Evolutionary conservation across 768 basidiomycete species (phyloP).

Genomic region (Porphyrellus cyaneotinctus): DNA sequence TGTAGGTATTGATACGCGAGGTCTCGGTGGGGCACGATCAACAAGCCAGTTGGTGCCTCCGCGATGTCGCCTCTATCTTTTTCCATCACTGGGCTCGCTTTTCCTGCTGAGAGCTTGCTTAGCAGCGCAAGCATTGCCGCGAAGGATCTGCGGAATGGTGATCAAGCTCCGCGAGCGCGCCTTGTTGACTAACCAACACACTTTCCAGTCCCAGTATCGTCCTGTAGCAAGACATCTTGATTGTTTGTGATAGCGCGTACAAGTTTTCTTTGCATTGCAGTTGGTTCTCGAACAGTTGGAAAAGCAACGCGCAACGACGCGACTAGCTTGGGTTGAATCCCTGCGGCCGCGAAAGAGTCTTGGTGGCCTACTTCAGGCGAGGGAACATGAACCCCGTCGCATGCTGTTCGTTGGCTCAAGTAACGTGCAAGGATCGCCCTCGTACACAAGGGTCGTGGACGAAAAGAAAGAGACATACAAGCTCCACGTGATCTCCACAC

Average conservation of each 20-base stretch:
- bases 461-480: constrained; percentile 21
- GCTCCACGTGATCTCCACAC: constrained; percentile 12
- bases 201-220: constrained; percentile 79
- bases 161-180: constrained; percentile 1
- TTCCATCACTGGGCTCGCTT: constrained; percentile 8
- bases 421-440: constrained; percentile 21
- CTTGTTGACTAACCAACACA: constrained; percentile 33
- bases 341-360: constrained; percentile 46
- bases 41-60: constrained; percentile 46
- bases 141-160: constrained; percentile 52
- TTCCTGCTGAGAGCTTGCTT: constrained; percentile 44
- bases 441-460: constrained; percentile 18
- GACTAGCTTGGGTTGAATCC: constrained; percentile 47
- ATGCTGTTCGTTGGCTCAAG: constrained; percentile 24
- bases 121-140: constrained; percentile 64
- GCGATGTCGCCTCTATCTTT: constrained; percentile 19
- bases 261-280: constrained; percentile 53
- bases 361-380: constrained; percentile 2
- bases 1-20: constrained; percentile 62
- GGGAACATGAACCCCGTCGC: not conserved
- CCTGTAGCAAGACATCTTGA: constrained; percentile 63
- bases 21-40: constrained; percentile 72
- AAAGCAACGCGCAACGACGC: constrained; percentile 54
- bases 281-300: constrained; percentile 56
- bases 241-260: constrained; percentile 56